Percentiles rank a stretch among this genome's conserved stretches.
Evolutionary conservation across 495 filamentous ascomycete species (phyloP).

Genomic region (Hypomontagnella monticulosa): DNA sequence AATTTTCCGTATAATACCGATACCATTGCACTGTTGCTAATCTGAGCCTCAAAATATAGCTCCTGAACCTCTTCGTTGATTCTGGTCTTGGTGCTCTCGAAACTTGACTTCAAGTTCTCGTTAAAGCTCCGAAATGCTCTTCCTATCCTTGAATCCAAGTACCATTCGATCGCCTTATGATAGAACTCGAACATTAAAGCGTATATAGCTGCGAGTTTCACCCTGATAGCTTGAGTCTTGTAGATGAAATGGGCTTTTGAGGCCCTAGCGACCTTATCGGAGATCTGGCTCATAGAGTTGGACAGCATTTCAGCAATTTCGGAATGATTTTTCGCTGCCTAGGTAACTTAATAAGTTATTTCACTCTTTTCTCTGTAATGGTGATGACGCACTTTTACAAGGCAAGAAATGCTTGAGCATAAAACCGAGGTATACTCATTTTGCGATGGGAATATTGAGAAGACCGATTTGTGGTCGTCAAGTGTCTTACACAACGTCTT

Average conservation of each 20-base stretch:
- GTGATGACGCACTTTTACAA: constrained; percentile 7
- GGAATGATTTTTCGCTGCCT: constrained; percentile 15
- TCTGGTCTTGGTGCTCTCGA: constrained; percentile 13
- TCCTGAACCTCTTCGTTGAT: constrained; percentile 10
- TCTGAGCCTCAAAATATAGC: constrained; percentile 14
- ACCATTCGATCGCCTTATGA: constrained; percentile 14
- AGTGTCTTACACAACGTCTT: constrained; percentile 12
- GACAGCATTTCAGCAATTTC: constrained; percentile 14
- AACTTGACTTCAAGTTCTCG: constrained; percentile 6
- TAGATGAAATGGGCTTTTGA: constrained; percentile 11
- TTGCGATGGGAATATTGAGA: constrained; percentile 16
- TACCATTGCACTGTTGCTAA: constrained; percentile 4
- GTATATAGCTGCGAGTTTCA: constrained; percentile 14
- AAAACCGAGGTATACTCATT: constrained; percentile 16
- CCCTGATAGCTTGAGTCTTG: constrained; percentile 9
- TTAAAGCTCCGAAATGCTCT: constrained; percentile 14
- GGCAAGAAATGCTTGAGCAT: constrained; percentile 13
- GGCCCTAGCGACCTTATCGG: constrained; percentile 12
- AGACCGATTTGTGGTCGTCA: constrained; percentile 10
- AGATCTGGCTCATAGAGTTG: background rate
- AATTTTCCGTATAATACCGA: constrained; percentile 1
- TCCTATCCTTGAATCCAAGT: constrained; percentile 4
- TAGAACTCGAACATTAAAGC: constrained; percentile 12
- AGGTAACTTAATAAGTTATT: background rate
- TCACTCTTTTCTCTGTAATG: background rate